Percentiles rank a stretch among this genome's conserved stretches.
These are phyloP conservation scores for Salix purpurea DNA, from an alignment of 345 rosid genomes.

Conservation along the genomic window DNA sequence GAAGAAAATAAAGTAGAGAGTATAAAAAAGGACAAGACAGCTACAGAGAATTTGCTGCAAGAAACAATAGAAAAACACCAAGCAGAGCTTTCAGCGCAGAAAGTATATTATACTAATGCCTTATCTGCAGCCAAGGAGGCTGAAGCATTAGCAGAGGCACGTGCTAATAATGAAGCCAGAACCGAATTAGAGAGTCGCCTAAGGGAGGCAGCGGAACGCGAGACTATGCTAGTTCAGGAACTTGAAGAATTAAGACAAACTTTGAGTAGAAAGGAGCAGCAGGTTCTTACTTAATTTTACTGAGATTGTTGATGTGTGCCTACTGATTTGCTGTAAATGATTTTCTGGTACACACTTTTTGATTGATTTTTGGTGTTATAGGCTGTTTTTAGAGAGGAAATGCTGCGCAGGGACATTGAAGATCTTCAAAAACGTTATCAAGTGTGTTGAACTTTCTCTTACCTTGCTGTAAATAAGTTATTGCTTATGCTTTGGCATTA, in stretches of 20 bases:
- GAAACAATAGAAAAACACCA: constrained; percentile 96
- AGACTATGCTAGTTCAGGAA: constrained; percentile 88
- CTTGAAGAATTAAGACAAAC: constrained; percentile 93
- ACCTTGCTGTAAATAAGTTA: neutral
- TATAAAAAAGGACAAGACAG: constrained; percentile 83
- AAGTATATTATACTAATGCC: constrained; percentile 79
- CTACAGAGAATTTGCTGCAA: constrained; percentile 86
- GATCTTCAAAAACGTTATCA: constrained; percentile 95
- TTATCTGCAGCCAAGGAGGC: constrained; percentile 92
- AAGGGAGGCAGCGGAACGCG: constrained; percentile 92
- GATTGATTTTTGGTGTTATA: constrained; percentile 25
- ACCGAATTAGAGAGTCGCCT: constrained; percentile 79
- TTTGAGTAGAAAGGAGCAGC: constrained; percentile 86
- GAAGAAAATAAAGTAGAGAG: constrained; percentile 97
- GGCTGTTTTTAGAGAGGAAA: constrained; percentile 84
- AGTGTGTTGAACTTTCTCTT: constrained; percentile 33
- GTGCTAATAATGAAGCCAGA: constrained; percentile 84
- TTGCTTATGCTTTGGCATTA: neutral
- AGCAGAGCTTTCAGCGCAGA: constrained; percentile 73
- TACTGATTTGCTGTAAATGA: neutral
- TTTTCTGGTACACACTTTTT: constrained; percentile 10
- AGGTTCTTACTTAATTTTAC: constrained; percentile 47
- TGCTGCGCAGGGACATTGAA: constrained; percentile 68
- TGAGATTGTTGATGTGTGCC: constrained; percentile 6
- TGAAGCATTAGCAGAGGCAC: constrained; percentile 87